Evolutionary conservation across 2,329 filamentous ascomycete species (phyloP).

Genomic region (Fusarium staphyleae): DNA sequence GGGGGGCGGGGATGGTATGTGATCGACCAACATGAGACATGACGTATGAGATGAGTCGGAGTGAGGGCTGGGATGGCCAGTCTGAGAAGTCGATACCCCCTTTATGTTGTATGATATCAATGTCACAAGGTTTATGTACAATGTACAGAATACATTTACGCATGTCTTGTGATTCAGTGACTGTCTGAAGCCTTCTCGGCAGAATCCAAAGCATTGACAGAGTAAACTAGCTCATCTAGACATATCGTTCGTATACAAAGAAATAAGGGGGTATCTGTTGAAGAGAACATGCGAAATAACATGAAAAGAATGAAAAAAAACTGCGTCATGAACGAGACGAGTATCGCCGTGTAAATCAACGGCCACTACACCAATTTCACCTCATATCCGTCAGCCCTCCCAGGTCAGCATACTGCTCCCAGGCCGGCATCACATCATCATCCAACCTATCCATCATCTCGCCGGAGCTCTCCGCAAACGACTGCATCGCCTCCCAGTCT

Average conservation of each 20-base stretch:
- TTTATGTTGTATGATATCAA: background rate
- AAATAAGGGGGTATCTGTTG: slow-evolving; percentile 39
- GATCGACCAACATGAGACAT: slow-evolving; percentile 14
- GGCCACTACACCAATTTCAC: slow-evolving; percentile 28
- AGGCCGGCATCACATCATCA: slow-evolving; percentile 46
- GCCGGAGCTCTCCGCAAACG: slow-evolving; percentile 43
- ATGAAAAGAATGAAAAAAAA: slow-evolving; percentile 8
- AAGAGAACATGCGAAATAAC: slow-evolving; percentile 10
- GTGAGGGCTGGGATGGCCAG: background rate
- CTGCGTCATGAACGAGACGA: slow-evolving; percentile 20
- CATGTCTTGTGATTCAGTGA: no score
- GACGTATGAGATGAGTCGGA: background rate
- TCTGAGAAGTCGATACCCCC: background rate
- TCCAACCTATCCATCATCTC: slow-evolving; percentile 24
- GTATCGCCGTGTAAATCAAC: background rate
- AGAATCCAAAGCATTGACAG: slow-evolving; percentile 1
- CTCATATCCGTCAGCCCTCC: slow-evolving; percentile 53
- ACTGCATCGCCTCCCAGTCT: slow-evolving; percentile 50
- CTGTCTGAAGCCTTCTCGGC: background rate
- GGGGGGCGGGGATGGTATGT: background rate
- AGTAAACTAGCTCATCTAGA: slow-evolving; percentile 27
- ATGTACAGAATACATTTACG: background rate
- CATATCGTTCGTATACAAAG: slow-evolving; percentile 28
- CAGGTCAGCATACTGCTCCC: slow-evolving; percentile 57
- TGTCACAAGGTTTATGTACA: background rate